Evolutionary conservation across 495 filamentous ascomycete genomes (phyloP).

Genomic region (Aspergillus nanangensis): DNA sequence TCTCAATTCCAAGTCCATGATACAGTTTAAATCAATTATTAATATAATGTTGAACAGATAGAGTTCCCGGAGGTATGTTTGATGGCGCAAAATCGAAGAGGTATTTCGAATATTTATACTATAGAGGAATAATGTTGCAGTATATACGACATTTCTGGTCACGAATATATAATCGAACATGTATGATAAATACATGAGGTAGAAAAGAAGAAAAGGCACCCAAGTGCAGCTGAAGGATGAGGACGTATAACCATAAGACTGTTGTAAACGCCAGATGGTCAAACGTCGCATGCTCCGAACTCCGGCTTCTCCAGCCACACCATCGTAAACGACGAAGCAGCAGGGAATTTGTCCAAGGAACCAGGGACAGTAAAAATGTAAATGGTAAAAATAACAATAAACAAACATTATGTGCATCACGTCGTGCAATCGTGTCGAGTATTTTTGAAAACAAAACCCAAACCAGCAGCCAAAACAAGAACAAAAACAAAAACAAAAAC

Average conservation of each 20-base stretch:
- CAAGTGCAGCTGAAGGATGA: constrained; percentile 7
- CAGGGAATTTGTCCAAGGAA: too few species aligned
- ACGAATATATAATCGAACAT: constrained; percentile 3
- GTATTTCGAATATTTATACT: neutral
- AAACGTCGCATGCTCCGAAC: neutral
- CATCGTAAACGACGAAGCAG: too few species aligned
- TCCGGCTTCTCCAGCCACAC: too few species aligned
- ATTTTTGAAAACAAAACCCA: constrained; percentile 19
- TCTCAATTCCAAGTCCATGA: neutral
- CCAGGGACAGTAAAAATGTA: constrained; percentile 1
- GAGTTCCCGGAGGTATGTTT: too few species aligned
- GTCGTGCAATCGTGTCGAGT: constrained; percentile 28
- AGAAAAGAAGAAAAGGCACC: constrained; percentile 8
- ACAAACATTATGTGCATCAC: constrained; percentile 31
- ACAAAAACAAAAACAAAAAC: constrained; percentile 1
- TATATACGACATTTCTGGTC: constrained; percentile 9
- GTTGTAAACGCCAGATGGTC: constrained; percentile 6
- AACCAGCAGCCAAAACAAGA: constrained; percentile 16
- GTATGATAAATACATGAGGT: constrained; percentile 10
- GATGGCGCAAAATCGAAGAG: too few species aligned
- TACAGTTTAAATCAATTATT: too few species aligned
- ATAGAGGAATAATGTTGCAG: neutral
- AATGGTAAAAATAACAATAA: constrained; percentile 8
- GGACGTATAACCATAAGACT: constrained; percentile 13
- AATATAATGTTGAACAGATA: too few species aligned